A percentile compares a stretch with the other conserved stretches of the same genome.
These are phyloP conservation scores for Hymenoscyphus fructigenus DNA, from an alignment of 2,329 filamentous ascomycete species.

Conservation along the genomic window DNA sequence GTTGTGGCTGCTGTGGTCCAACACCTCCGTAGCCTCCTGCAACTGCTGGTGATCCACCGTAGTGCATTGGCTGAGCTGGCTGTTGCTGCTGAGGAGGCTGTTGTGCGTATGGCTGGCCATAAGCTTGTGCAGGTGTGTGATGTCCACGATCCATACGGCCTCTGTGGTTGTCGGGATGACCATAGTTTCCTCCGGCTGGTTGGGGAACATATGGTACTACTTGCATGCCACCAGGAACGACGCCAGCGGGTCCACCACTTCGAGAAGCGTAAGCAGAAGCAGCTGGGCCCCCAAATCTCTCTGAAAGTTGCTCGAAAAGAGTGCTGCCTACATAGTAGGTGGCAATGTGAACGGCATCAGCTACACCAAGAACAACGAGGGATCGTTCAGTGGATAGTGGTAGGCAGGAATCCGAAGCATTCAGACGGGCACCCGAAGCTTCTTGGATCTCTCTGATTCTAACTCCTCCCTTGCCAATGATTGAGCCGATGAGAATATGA, in stretches of 20 bases:
- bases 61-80: conserved; percentile 69
- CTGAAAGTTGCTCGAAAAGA: conserved; percentile 94
- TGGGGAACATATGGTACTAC: conserved; percentile 98
- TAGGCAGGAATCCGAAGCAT: conserved; percentile 92
- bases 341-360: conserved; percentile 96
- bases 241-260: conserved; percentile 87
- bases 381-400: conserved; percentile 95
- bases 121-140: conserved; percentile 72
- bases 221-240: conserved; percentile 96
- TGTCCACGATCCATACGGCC: conserved; percentile 70
- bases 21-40: conserved; percentile 73
- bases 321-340: conserved; percentile 99
- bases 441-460: conserved; percentile 98
- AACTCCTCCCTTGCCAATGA: conserved; percentile 95
- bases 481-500: conserved; percentile 95
- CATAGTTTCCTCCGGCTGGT: conserved; percentile 87
- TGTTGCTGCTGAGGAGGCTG: conserved; percentile 58
- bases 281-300: conserved; percentile 91
- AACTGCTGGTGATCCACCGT: conserved; percentile 60
- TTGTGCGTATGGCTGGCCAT: conserved; percentile 60
- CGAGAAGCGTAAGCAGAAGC: conserved; percentile 97
- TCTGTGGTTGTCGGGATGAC: conserved; percentile 79
- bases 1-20: conserved; percentile 74
- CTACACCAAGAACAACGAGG: conserved; percentile 96
- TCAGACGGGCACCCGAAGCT: conserved; percentile 91